Percentiles rank a stretch among this genome's conserved stretches.
phyloP scores from a whole-genome alignment of 2,329 filamentous ascomycete species.

The Beauveria bassiana region DNA sequence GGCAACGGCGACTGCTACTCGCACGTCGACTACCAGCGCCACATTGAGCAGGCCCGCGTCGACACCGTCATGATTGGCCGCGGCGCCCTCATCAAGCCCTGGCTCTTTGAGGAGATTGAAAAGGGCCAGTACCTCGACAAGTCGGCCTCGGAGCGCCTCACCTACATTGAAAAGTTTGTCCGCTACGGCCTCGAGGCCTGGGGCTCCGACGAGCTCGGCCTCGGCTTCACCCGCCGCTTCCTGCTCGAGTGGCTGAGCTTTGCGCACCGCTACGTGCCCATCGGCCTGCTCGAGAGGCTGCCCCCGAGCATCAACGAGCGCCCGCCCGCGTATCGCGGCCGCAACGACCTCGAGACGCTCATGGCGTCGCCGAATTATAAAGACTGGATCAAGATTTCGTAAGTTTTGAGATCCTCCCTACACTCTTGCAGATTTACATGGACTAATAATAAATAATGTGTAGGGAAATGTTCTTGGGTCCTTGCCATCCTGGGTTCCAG shows the following conservation, averaged over 20 bases:
- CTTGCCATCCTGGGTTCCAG: constrained; percentile 80
- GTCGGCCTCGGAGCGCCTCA: constrained; percentile 75
- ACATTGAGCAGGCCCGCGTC: constrained; percentile 69
- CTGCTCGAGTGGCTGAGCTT: constrained; percentile 95
- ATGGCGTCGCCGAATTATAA: constrained; percentile 85
- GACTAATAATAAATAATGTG: constrained; percentile 16
- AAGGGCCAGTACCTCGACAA: constrained; percentile 93
- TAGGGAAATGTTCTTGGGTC: constrained; percentile 96
- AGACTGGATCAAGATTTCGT: constrained; percentile 99
- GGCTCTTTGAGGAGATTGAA: constrained; percentile 96
- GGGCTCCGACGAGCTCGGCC: constrained; percentile 90
- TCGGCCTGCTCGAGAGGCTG: constrained; percentile 80
- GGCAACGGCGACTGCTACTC: constrained; percentile 97
- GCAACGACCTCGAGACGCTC: constrained; percentile 90
- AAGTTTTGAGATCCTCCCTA: constrained; percentile 27
- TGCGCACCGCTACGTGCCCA: constrained; percentile 79
- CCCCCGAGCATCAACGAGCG: constrained; percentile 86
- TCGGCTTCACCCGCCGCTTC: constrained; percentile 86
- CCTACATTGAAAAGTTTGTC: constrained; percentile 81
- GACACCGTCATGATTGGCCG: constrained; percentile 97
- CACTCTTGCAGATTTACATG: background rate
- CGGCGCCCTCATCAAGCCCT: constrained; percentile 92
- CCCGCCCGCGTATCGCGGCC: constrained; percentile 72
- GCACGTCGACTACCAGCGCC: constrained; percentile 75
- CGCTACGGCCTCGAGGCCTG: constrained; percentile 88